Conservation (phyloP, 306 rosid genomes). For the Sophora flavescens region DNA sequence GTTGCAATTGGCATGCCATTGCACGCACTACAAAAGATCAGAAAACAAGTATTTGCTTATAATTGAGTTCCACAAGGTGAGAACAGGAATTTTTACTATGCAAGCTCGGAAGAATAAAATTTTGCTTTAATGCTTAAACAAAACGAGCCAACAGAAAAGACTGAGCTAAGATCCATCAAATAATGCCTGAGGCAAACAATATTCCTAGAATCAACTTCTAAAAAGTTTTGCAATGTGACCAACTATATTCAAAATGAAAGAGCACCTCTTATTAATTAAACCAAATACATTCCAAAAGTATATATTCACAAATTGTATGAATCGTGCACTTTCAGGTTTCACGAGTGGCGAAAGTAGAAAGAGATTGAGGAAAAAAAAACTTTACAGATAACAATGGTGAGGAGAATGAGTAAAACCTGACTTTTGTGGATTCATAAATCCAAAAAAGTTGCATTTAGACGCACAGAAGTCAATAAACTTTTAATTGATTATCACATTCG, state of each 20-base stretch:
- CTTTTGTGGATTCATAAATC: background rate
- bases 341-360: background rate
- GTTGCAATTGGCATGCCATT: conserved; percentile 99
- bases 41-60: background rate
- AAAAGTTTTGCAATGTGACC: background rate
- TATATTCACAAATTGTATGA: background rate
- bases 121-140: background rate
- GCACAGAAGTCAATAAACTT: background rate
- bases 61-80: background rate
- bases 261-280: background rate
- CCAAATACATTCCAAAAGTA: background rate
- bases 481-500: background rate
- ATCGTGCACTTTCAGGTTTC: background rate
- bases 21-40: conserved; percentile 71
- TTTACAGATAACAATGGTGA: background rate
- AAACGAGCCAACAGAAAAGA: background rate
- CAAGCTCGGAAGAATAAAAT: background rate
- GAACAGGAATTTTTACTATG: background rate
- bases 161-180: background rate
- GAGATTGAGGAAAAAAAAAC: background rate
- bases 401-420: background rate
- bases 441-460: background rate
- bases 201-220: background rate
- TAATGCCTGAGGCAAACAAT: background rate
- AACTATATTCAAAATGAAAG: background rate